Evolutionary conservation across 306 rosid species (phyloP).

Genomic region (Delonix regia): DNA sequence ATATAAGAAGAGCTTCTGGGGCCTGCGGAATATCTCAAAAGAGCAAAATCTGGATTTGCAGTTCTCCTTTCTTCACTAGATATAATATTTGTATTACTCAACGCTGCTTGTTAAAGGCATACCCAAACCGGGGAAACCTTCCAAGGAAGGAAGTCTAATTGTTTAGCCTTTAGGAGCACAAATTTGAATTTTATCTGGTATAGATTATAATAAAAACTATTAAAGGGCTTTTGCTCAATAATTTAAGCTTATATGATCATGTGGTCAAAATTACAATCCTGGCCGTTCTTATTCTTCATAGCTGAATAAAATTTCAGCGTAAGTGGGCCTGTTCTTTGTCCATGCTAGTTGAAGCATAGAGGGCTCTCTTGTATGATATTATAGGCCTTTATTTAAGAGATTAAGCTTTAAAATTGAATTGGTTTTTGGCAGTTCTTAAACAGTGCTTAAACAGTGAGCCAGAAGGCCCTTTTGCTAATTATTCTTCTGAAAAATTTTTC

Average conservation of each 20-base stretch:
- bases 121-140: background rate
- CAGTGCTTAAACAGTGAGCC: background rate
- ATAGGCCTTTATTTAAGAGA: background rate
- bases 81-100: background rate
- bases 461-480: background rate
- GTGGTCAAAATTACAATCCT: background rate
- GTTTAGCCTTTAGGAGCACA: background rate
- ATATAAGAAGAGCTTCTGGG: background rate
- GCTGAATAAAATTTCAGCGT: background rate
- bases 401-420: background rate
- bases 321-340: background rate
- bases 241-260: background rate
- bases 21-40: background rate
- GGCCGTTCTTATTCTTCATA: background rate
- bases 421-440: background rate
- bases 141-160: background rate
- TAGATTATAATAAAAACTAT: background rate
- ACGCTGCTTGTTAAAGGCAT: too few species aligned
- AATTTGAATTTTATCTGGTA: background rate
- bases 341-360: background rate
- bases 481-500: slow-evolving; percentile 36
- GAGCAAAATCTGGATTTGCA: background rate
- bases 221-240: background rate
- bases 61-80: background rate
- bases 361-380: background rate